These are phyloP conservation scores for Suillus subaureus DNA, from an alignment of 768 basidiomycete species.

Conservation along the genomic window DNA sequence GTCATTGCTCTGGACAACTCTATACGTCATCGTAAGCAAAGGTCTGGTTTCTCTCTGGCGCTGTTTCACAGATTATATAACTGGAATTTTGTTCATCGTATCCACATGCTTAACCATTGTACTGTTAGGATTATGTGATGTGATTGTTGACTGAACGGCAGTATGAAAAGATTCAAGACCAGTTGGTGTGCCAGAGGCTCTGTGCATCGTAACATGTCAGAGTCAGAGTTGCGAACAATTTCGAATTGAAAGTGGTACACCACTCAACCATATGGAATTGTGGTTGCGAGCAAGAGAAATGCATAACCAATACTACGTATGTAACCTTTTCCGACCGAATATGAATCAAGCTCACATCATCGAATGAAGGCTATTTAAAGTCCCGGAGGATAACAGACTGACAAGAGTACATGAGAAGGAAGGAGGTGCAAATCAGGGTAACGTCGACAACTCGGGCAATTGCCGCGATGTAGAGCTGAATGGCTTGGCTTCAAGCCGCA, in stretches of 20 bases:
- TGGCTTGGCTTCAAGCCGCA: not conserved
- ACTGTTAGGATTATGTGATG: not conserved
- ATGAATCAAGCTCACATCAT: not conserved
- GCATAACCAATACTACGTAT: not conserved
- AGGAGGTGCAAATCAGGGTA: too few species aligned
- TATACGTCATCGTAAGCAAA: not conserved
- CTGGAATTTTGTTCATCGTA: not conserved
- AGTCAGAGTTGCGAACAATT: not conserved
- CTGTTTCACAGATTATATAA: not conserved
- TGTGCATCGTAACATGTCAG: not conserved
- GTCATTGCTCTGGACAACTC: not conserved
- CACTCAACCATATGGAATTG: not conserved
- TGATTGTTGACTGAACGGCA: not conserved
- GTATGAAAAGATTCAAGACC: not conserved
- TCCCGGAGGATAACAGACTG: not conserved
- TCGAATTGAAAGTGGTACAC: not conserved
- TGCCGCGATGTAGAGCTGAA: not conserved
- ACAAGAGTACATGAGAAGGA: too few species aligned
- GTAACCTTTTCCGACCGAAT: not conserved
- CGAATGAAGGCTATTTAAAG: not conserved
- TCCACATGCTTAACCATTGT: not conserved
- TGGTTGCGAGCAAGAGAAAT: not conserved
- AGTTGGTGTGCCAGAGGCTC: not conserved
- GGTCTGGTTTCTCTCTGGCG: not conserved
- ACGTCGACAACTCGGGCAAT: not conserved